Base-by-base conservation (phyloP, 495 filamentous ascomycete species). In the Bathelium albidoporum region DNA sequence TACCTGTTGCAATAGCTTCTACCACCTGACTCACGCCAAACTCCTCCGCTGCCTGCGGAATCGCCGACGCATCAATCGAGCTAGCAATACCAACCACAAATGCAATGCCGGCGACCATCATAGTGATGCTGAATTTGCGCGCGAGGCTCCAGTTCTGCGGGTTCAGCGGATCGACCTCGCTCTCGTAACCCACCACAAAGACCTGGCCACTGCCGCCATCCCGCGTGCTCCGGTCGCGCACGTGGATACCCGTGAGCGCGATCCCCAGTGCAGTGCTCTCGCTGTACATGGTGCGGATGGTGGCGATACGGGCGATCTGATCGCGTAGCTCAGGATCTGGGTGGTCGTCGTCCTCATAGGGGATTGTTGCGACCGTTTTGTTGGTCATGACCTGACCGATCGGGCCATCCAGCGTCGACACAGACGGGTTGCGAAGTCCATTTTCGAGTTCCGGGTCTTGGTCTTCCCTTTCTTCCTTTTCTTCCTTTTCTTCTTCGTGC, bases 171-270 rank as follows among this genome's bases (percentile, higher is more conserved):
- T 86, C 83, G 59, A 82, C 71, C 5, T 78, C 76, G 18, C 74
- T 72, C 45, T 83, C 79, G 73, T 79, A 87, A 20, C 79, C 78
- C 2, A 87, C 84, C 0, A 86, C 76, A 62, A 85, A 86, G 36
- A 85, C 76, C 66, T 76, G 73, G 26, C 73, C 71, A 12, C 66
- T 61, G 28, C 71, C 64, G 26, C 68, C 67, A 68, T 73, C 69
- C 61, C 67, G 66, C 14, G 68, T 72, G 16, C 63, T 68, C 58
- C 72, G 59, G 32, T 70, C 64, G 16, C 76, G 71, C 22, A 78
- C 71, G 32, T 78, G 59, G 55, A 81, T 73, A 7, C 78, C 78
- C 24, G 73, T 74, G 63, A 78, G 61, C 5, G 66, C 66, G 9
- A 66, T 59, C 1, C 72, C 76, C 0, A 78, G 66, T 2, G 69